A percentile compares a stretch with the other conserved stretches of the same genome.
Evolutionary conservation across 768 basidiomycete genomes (phyloP).

Genomic region (Leucocoprinus sp.): DNA sequence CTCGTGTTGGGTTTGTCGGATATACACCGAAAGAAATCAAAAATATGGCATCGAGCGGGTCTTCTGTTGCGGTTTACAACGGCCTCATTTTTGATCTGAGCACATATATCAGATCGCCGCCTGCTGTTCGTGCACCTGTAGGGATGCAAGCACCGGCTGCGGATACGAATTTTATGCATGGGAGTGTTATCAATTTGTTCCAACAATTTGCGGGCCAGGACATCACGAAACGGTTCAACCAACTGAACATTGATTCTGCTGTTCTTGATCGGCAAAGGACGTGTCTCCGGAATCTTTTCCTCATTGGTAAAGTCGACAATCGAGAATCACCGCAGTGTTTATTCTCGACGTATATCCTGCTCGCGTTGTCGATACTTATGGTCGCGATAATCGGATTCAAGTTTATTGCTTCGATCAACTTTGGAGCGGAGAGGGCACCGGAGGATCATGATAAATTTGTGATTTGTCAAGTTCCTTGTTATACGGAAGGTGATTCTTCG

Average conservation of each 20-base stretch:
- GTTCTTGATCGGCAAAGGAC: constrained; percentile 68
- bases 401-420: constrained; percentile 86
- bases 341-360: constrained; percentile 86
- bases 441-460: constrained; percentile 97
- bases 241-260: constrained; percentile 49
- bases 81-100: constrained; percentile 84
- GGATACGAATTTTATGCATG: constrained; percentile 64
- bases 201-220: constrained; percentile 66
- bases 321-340: constrained; percentile 87
- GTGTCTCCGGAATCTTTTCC: constrained; percentile 90
- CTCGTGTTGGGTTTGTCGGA: constrained; percentile 84
- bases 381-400: constrained; percentile 94
- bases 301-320: constrained; percentile 86
- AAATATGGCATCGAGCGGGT: constrained; percentile 54
- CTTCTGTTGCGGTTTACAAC: constrained; percentile 80
- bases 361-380: constrained; percentile 87
- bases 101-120: constrained; percentile 65
- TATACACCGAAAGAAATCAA: constrained; percentile 69
- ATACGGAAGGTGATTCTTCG: constrained; percentile 90
- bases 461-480: constrained; percentile 97
- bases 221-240: constrained; percentile 67
- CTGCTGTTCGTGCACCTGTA: constrained; percentile 41
- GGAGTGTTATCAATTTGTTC: constrained; percentile 67
- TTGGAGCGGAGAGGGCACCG: constrained; percentile 69
- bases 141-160: constrained; percentile 35